phyloP scores from a whole-genome alignment of 768 basidiomycete species.

The Suillus ampliporus region DNA sequence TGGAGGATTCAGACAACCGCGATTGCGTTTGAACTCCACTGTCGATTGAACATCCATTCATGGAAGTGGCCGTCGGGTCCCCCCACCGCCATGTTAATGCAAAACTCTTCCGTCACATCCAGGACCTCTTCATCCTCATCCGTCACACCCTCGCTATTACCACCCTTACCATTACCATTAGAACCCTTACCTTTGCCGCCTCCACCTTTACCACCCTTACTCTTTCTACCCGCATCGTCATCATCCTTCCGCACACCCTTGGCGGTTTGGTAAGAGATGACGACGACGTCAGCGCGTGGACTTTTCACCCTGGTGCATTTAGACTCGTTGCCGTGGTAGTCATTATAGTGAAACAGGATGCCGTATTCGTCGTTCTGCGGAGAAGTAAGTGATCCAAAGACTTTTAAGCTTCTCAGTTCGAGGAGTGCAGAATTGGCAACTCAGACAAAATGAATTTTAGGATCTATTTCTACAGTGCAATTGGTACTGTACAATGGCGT shows the following conservation, averaged over 20 bases:
- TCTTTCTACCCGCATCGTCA: neutral
- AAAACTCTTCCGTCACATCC: neutral
- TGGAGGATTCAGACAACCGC: neutral
- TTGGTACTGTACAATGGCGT: neutral
- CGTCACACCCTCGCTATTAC: neutral
- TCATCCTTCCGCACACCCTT: too few species aligned
- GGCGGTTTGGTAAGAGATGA: neutral
- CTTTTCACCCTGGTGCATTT: neutral
- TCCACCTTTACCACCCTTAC: neutral
- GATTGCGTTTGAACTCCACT: constrained; percentile 1
- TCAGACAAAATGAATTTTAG: neutral
- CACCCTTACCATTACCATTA: neutral
- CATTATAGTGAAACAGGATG: constrained; percentile 2
- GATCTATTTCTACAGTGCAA: too few species aligned
- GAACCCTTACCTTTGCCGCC: too few species aligned
- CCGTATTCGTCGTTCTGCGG: neutral
- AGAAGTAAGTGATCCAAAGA: neutral
- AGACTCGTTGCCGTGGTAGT: too few species aligned
- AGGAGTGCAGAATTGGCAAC: neutral
- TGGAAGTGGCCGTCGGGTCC: neutral
- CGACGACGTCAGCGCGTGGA: neutral
- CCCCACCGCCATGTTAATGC: too few species aligned
- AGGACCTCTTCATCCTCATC: too few species aligned
- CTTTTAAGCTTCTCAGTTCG: neutral
- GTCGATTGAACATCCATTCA: constrained; percentile 1